phyloP scores from a whole-genome alignment of 192 early-diverging fungal genomes.

The Coemansia sp. region DNA sequence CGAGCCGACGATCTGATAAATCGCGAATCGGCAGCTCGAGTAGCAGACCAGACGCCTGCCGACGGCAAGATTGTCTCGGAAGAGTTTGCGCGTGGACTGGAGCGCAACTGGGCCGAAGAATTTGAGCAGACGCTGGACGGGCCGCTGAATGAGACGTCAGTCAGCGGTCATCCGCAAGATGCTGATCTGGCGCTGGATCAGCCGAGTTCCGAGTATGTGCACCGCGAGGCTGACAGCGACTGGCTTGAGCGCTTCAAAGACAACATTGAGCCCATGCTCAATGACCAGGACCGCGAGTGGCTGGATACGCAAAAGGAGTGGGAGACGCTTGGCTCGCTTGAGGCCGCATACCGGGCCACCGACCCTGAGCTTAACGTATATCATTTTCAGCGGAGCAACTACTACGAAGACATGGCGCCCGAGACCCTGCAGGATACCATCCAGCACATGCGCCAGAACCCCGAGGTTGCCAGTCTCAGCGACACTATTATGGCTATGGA shows the following conservation, averaged over 20 bases:
- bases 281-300: conserved; percentile 67
- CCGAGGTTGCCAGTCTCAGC: conserved; percentile 62
- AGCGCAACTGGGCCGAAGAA: conserved; percentile 62
- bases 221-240: conserved; percentile 53
- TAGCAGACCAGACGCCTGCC: conserved; percentile 32
- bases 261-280: conserved; percentile 67
- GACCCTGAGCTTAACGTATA: conserved; percentile 69
- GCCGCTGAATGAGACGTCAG: conserved; percentile 43
- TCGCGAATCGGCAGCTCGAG: conserved; percentile 40
- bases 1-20: conserved; percentile 56
- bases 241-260: conserved; percentile 71
- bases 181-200: conserved; percentile 57
- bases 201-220: conserved; percentile 55
- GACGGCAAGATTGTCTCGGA: conserved; percentile 58
- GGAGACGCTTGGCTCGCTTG: conserved; percentile 57
- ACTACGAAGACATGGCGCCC: conserved; percentile 24
- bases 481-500: conserved; percentile 92
- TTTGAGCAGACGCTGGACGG: conserved; percentile 57
- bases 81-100: conserved; percentile 59
- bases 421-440: conserved; percentile 54
- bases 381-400: conserved; percentile 61
- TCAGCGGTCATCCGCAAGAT: conserved; percentile 54
- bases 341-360: conserved; percentile 35
- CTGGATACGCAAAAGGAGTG: conserved; percentile 71
- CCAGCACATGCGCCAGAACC: conserved; percentile 56